Percentiles rank a stretch among this genome's conserved stretches.
Conservation (phyloP, 179 eudicot species). For the Heliamphora pulchella region DNA sequence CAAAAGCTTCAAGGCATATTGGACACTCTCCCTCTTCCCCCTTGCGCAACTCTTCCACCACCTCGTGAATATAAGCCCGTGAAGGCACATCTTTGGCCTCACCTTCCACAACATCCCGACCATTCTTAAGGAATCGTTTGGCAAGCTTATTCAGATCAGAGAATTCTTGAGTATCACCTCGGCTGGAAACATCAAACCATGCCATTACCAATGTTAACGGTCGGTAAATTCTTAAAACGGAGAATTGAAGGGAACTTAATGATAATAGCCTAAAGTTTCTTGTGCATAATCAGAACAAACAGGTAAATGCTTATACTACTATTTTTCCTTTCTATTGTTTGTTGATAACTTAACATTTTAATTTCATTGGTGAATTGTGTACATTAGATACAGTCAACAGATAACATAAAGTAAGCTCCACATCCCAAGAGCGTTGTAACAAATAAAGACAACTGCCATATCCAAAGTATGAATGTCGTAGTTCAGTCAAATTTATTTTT, state of each 20-base stretch:
- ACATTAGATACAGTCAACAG: neutral
- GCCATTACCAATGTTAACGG: conserved; percentile 15
- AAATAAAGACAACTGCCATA: neutral
- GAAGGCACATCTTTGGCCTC: conserved; percentile 62
- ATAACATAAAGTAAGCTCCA: neutral
- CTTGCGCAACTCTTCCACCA: conserved; percentile 78
- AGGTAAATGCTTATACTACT: neutral
- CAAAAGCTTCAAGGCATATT: conserved; percentile 97
- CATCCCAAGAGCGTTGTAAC: neutral
- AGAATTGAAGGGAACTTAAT: neutral
- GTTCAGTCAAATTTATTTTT: neutral
- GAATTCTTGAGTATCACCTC: conserved; percentile 95
- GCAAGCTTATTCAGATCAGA: conserved; percentile 92
- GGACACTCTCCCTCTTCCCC: conserved; percentile 99
- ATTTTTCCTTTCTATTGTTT: neutral
- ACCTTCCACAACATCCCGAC: conserved; percentile 44
- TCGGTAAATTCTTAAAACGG: neutral
- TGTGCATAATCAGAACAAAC: neutral
- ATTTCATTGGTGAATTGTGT: neutral
- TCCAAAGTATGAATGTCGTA: neutral
- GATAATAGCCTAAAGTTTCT: neutral
- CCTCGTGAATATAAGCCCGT: conserved; percentile 86
- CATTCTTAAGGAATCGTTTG: conserved; percentile 73
- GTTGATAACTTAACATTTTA: neutral
- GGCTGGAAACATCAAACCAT: conserved; percentile 43